A percentile compares a stretch with the other conserved stretches of the same genome.
phyloP scores from a whole-genome alignment of 2,329 filamentous ascomycete species.

The Lasiodiplodia sp. region DNA sequence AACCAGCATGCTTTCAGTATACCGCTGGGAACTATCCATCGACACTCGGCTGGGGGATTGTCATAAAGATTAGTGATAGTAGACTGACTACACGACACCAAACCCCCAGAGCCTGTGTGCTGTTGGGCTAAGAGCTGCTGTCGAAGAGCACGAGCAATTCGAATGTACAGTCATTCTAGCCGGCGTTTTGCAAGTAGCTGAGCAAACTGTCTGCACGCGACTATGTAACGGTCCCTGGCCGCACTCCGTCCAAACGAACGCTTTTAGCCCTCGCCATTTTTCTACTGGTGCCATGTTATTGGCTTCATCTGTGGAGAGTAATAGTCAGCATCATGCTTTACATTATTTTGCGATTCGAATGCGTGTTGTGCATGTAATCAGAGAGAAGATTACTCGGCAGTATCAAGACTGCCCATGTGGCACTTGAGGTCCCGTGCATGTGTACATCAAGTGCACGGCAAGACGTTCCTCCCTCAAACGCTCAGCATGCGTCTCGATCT shows the following conservation, averaged over 20 bases:
- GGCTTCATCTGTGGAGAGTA: neutral
- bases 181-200: neutral
- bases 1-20: neutral
- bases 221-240: neutral
- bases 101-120: too few relatives aligned
- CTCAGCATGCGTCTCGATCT: conserved; percentile 45
- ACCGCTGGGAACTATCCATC: neutral
- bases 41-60: too few relatives aligned
- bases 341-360: neutral
- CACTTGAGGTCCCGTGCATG: conserved; percentile 21
- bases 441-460: conserved; percentile 2
- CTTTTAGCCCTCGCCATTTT: neutral
- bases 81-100: too few relatives aligned
- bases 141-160: neutral
- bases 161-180: neutral
- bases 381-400: conserved; percentile 31
- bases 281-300: neutral
- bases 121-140: neutral
- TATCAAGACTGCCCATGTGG: conserved; percentile 22
- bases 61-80: too few relatives aligned
- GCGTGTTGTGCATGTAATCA: conserved; percentile 3
- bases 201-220: neutral
- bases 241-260: neutral
- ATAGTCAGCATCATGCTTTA: neutral
- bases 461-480: conserved; percentile 27